A percentile compares a stretch with the other conserved stretches of the same genome.
Conservation (phyloP, 2,329 filamentous ascomycete species). For the Clonostachys sp. region DNA sequence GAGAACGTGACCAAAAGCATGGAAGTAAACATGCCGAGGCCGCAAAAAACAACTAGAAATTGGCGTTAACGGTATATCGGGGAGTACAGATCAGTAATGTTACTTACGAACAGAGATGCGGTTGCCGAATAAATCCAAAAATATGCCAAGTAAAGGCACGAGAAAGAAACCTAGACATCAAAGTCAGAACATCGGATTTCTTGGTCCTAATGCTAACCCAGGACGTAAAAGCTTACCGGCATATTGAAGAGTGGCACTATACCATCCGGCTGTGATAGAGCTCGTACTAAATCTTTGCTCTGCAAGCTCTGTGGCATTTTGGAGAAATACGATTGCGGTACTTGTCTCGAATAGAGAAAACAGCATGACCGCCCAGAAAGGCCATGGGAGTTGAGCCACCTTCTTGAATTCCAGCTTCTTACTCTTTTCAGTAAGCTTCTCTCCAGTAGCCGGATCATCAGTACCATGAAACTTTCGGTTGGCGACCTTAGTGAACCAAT, state of each 20-base stretch:
- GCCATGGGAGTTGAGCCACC: constrained; percentile 49
- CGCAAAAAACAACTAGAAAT: constrained; percentile 31
- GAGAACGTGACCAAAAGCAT: constrained; percentile 48
- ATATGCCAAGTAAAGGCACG: constrained; percentile 43
- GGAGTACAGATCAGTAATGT: neutral
- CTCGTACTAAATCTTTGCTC: constrained; percentile 45
- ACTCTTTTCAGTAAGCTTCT: constrained; percentile 50
- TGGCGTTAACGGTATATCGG: neutral
- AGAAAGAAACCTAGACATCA: constrained; percentile 36
- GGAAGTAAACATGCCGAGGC: constrained; percentile 33
- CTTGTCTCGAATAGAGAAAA: constrained; percentile 51
- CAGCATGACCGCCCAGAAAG: constrained; percentile 42
- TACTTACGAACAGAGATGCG: constrained; percentile 23
- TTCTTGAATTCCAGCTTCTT: constrained; percentile 48
- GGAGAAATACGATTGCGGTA: constrained; percentile 40
- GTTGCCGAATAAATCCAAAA: constrained; percentile 46
- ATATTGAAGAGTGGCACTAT: constrained; percentile 41
- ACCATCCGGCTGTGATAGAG: constrained; percentile 49
- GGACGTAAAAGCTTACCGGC: constrained; percentile 3
- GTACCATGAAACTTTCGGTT: constrained; percentile 35
- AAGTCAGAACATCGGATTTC: no score
- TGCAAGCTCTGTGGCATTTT: constrained; percentile 52
- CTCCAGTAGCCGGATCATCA: constrained; percentile 48
- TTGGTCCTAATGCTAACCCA: no score
- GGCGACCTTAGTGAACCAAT: constrained; percentile 44